Percentiles rank a stretch among this genome's conserved stretches.
Evolutionary conservation across 805 yeast species (phyloP).

Genomic region (Cyberlindnera bimundalis): DNA sequence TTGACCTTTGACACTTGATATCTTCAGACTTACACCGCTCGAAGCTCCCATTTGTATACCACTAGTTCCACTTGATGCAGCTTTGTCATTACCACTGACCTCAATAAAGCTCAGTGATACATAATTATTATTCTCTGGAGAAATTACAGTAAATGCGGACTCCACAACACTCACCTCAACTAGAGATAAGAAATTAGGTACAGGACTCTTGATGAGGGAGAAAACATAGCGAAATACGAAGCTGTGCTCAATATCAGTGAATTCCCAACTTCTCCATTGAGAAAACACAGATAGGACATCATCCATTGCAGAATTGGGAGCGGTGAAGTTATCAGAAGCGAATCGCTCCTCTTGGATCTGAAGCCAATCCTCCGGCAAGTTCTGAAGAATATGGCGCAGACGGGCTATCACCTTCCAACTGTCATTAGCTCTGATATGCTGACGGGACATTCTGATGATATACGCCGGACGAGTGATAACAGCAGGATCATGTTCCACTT

Average conservation of each 20-base stretch:
- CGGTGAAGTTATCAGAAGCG: constrained; percentile 34
- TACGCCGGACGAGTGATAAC: constrained; percentile 89
- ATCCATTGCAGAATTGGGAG: constrained; percentile 50
- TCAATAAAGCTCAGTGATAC: constrained; percentile 31
- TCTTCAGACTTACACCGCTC: constrained; percentile 5
- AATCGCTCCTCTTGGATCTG: constrained; percentile 32
- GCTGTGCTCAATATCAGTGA: constrained; percentile 55
- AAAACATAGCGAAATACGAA: constrained; percentile 53
- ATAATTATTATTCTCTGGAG: constrained; percentile 15
- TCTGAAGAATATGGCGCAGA: constrained; percentile 65
- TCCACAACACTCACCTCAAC: constrained; percentile 32
- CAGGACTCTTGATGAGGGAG: constrained; percentile 9
- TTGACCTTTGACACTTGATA: constrained; percentile 8
- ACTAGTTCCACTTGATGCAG: neutral
- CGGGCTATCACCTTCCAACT: constrained; percentile 87
- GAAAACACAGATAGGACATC: constrained; percentile 59
- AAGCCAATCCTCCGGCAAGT: constrained; percentile 55
- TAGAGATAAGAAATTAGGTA: constrained; percentile 1
- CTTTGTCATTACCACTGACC: constrained; percentile 14
- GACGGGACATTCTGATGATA: constrained; percentile 63
- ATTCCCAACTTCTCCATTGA: constrained; percentile 93
- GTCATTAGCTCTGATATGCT: constrained; percentile 75
- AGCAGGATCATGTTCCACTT: constrained; percentile 78
- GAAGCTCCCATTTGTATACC: neutral
- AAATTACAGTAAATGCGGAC: constrained; percentile 15